Conservation (phyloP, 2,329 filamentous ascomycete genomes). For the Trichoderma sp. region DNA sequence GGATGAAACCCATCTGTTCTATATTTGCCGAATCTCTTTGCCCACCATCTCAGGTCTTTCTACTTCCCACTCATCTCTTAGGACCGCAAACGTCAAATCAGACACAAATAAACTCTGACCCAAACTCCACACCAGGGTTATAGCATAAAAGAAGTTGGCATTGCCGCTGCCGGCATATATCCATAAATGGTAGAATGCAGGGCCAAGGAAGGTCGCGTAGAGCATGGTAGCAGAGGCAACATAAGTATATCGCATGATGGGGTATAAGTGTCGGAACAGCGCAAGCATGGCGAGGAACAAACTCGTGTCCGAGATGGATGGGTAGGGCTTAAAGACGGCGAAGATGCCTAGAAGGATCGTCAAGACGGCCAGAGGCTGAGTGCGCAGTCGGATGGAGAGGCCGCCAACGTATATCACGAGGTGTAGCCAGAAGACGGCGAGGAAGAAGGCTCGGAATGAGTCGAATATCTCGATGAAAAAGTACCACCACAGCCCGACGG, state of each 20-base stretch:
- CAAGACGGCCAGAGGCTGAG: slow-evolving; percentile 82
- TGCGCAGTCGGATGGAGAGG: slow-evolving; percentile 74
- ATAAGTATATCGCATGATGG: slow-evolving; percentile 91
- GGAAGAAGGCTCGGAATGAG: slow-evolving; percentile 93
- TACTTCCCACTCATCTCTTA: slow-evolving; percentile 91
- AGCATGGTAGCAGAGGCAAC: slow-evolving; percentile 77
- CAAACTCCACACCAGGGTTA: slow-evolving; percentile 96
- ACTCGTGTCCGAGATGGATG: slow-evolving; percentile 84
- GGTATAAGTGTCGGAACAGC: slow-evolving; percentile 87
- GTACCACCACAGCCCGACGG: slow-evolving; percentile 98
- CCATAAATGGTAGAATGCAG: slow-evolving; percentile 96
- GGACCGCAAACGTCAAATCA: slow-evolving; percentile 80
- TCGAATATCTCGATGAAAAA: slow-evolving; percentile 99
- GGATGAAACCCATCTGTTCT: slow-evolving; percentile 25
- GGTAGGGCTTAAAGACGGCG: slow-evolving; percentile 95
- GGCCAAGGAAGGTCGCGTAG: slow-evolving; percentile 84
- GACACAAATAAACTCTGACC: slow-evolving; percentile 83
- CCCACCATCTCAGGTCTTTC: slow-evolving; percentile 87
- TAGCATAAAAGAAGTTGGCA: slow-evolving; percentile 99
- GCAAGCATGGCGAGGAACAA: slow-evolving; percentile 80
- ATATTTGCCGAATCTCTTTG: slow-evolving; percentile 84
- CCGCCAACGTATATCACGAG: slow-evolving; percentile 86
- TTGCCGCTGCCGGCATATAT: slow-evolving; percentile 97
- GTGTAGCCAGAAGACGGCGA: slow-evolving; percentile 97
- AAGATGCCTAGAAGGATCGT: slow-evolving; percentile 85